Base-by-base conservation (phyloP, 352 stramenopile species). In the Peronosclerospora sorghi region DNA sequence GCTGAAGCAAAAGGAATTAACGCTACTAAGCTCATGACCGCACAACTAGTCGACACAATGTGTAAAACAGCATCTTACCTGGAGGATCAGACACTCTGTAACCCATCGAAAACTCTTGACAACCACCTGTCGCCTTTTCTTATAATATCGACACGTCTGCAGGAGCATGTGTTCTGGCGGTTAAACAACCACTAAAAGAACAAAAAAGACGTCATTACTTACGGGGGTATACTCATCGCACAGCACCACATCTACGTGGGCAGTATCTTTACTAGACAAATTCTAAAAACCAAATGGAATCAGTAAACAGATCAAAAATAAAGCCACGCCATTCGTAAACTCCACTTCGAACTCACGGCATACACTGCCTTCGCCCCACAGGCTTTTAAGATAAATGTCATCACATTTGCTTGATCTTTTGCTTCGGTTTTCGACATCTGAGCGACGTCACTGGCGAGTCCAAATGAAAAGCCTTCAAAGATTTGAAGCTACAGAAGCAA, bases 71-170 rank as follows among this genome's bases (percentile, higher is more conserved):
- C n/a, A n/a, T n/a, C n/a, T n/a, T 63, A 90, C 77, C 66, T 86
- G 73, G 19, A 84, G 60, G 43, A 90, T 73, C 41, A 90, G 68
- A 45, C 78, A 90, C 43, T 90, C 78, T 2, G 73, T 85, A 10
- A 86, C 68, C 78, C 78, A 90, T 23, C 73, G 59, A 19, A 85
- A 86, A n/a, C 62, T 72, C 45, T 82, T 83, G 20, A 84, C 52
- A 0, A 56, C 51, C 6, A 73, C 34, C 4, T 52, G 37, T 23
- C 65, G 58, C 8, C 56, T 75, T 38, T 41, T 55, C 18, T 57
- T 57, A 43, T 76, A 78, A 14, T 70, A 70, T 20, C 73, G 58
- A 35, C 73, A 86, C 12, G 58, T 64, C 76, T 88, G 34, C 3
- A 35, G 29, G 28, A 2, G 21, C n/a, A 29, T 24, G 41, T 1